These are phyloP conservation scores for Pseudocercospora pini-densiflorae DNA, from an alignment of 2,329 filamentous ascomycete genomes.

Conservation along the genomic window DNA sequence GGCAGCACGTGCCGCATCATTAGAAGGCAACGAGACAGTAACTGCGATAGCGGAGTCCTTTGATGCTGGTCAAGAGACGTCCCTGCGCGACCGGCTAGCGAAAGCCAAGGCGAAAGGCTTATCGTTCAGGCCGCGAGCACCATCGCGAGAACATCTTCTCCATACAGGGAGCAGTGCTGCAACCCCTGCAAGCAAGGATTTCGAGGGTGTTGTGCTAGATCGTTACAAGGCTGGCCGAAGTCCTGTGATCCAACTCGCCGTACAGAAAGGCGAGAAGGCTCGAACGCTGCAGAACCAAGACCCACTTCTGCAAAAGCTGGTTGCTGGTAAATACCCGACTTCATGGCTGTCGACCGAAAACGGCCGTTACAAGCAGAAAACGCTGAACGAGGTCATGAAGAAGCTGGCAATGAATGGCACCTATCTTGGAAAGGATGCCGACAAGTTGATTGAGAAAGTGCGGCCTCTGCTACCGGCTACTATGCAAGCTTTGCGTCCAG, in stretches of 20 bases:
- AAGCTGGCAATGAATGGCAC: conserved; percentile 32
- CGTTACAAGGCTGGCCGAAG: conserved; percentile 29
- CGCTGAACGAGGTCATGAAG: conserved; percentile 29
- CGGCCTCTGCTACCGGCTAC: conserved; percentile 25
- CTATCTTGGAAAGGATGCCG: conserved; percentile 34
- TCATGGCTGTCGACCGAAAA: neutral
- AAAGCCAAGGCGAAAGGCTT: conserved; percentile 13
- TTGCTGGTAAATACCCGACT: conserved; percentile 27
- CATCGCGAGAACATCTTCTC: conserved; percentile 21
- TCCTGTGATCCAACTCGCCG: conserved; percentile 16
- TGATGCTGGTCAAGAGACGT: conserved; percentile 1
- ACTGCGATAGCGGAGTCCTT: neutral
- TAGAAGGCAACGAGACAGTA: neutral
- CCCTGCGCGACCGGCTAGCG: conserved; percentile 7
- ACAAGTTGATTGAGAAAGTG: conserved; percentile 40
- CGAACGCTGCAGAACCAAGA: neutral
- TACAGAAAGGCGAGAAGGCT: neutral
- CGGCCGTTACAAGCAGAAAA: conserved; percentile 20
- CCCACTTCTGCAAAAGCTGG: conserved; percentile 26
- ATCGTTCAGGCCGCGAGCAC: conserved; percentile 10
- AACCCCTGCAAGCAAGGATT: conserved; percentile 30
- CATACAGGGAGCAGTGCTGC: conserved; percentile 29
- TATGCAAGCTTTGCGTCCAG: conserved; percentile 2
- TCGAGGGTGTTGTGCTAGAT: conserved; percentile 31
- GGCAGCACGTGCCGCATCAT: neutral